Conservation (phyloP, 805 yeast genomes). For the Candida germanica region DNA sequence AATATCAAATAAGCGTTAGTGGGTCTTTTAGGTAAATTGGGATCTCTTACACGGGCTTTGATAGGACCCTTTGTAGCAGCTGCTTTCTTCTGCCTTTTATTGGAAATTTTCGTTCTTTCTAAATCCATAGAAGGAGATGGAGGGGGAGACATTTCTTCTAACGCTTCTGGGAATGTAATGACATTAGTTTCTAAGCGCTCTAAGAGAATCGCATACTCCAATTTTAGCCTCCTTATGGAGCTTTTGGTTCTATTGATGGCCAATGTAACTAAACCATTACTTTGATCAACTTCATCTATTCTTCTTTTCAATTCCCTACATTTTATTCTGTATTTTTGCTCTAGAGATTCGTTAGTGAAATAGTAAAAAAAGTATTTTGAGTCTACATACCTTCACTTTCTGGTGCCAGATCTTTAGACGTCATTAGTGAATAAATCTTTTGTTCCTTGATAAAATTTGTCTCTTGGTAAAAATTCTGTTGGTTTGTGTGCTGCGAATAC, state of each 20-base stretch:
- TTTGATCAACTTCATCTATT: constrained; percentile 68
- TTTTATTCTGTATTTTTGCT: constrained; percentile 52
- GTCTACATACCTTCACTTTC: constrained; percentile 40
- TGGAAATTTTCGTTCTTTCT: constrained; percentile 18
- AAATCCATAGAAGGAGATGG: constrained; percentile 39
- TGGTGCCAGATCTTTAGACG: constrained; percentile 28
- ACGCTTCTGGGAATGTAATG: constrained; percentile 23
- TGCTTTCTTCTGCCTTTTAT: constrained; percentile 10
- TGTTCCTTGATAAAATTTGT: too few relatives aligned
- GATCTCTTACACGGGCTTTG: constrained; percentile 51
- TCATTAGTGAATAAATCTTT: too few relatives aligned
- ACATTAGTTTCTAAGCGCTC: constrained; percentile 72
- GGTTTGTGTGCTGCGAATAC: too few relatives aligned
- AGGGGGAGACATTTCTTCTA: constrained; percentile 39
- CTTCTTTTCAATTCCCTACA: constrained; percentile 70
- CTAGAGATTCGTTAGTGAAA: constrained; percentile 15
- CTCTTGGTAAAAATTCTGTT: too few relatives aligned
- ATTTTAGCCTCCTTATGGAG: constrained; percentile 71
- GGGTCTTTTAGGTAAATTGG: constrained; percentile 83
- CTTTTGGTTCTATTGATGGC: constrained; percentile 75
- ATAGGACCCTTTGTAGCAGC: not conserved
- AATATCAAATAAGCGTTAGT: constrained; percentile 85
- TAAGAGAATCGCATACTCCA: constrained; percentile 77
- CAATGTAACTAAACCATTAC: constrained; percentile 71
- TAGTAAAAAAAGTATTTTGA: not conserved